Conservation (phyloP, 306 rosid species). For the Casuarina equisetifolia region DNA sequence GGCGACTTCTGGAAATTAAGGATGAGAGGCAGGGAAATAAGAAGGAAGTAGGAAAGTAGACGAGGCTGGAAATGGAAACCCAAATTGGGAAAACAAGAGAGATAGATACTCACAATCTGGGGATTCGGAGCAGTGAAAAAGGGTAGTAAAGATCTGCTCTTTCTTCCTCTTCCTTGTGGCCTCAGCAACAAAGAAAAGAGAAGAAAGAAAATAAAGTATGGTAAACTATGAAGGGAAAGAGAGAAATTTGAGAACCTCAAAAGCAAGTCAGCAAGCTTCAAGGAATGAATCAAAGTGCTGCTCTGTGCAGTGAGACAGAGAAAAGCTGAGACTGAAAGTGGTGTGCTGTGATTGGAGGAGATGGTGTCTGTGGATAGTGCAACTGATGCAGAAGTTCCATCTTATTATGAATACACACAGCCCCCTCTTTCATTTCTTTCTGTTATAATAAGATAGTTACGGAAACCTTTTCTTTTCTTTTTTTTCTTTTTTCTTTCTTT, state of each 20-base stretch:
- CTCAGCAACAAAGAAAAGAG: constrained; percentile 36
- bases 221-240: constrained; percentile 32
- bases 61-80: constrained; percentile 30
- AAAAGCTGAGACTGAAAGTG: constrained; percentile 48
- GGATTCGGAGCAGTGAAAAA: constrained; percentile 4
- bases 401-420: constrained; percentile 36
- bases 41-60: background rate
- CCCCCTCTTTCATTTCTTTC: constrained; percentile 26
- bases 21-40: constrained; percentile 14
- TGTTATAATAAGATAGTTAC: constrained; percentile 8
- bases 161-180: constrained; percentile 42
- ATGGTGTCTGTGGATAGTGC: constrained; percentile 58
- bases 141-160: constrained; percentile 33
- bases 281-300: constrained; percentile 51
- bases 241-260: constrained; percentile 30
- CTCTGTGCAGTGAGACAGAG: constrained; percentile 9
- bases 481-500: constrained; percentile 2
- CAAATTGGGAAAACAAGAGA: constrained; percentile 28
- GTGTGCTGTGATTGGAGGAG: constrained; percentile 61
- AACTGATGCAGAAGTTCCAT: constrained; percentile 48
- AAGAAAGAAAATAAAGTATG: constrained; percentile 29
- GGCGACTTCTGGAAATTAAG: constrained; percentile 16
- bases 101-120: constrained; percentile 31
- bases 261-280: constrained; percentile 42
- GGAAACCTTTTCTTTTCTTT: background rate